Base-by-base conservation (phyloP, 805 yeast genomes). In the Yarrowia deformans region DNA sequence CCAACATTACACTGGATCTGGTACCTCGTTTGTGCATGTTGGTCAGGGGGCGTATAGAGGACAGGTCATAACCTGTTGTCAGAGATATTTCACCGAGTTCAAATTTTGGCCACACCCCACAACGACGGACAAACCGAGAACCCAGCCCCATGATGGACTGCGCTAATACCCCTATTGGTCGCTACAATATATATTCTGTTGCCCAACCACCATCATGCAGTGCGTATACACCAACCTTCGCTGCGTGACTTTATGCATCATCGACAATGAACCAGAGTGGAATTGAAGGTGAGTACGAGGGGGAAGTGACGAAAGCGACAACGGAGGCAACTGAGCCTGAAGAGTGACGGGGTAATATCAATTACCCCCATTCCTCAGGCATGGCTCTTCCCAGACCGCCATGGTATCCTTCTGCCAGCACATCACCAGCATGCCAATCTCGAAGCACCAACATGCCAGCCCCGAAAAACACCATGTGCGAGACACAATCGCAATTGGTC, bases 191-290 rank as follows among this genome's bases (percentile, higher is more conserved):
- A n/a, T n/a, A n/a, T n/a, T n/a, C n/a, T n/a, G n/a, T 19, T 52
- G 39, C 14, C 29, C 29, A 23, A 23, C 29, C 29, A 23, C 29
- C 13, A n/a, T 52, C 45, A 54, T 37, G 29, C 45, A 54, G 23
- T 19, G 8, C 7, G n/a, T 19, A 19, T 35, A 55, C 12, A n/a
- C 35, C 49, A 56, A 29, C 61, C 8, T 29, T 29, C 12, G 37
- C 19, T 56, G 63, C 63, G 63, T 56, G 63, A 56, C 63, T 60
- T 60, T 60, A 60, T 60, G 66, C 66, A 60, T 42, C 66, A 60
- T 37, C 68, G 48, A 48, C 56, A 54, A 63, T 63, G 68, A 63
- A 63, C 29, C 68, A 63, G 13, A 63, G 68, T 49, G 68, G 68
- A 63, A 63, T 63, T 63, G 68, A 63, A 48, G 56, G 68, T 63